Evolutionary conservation across 176 grass and related monocot species (phyloP).

Genomic region (Oropetium thomaeum): DNA sequence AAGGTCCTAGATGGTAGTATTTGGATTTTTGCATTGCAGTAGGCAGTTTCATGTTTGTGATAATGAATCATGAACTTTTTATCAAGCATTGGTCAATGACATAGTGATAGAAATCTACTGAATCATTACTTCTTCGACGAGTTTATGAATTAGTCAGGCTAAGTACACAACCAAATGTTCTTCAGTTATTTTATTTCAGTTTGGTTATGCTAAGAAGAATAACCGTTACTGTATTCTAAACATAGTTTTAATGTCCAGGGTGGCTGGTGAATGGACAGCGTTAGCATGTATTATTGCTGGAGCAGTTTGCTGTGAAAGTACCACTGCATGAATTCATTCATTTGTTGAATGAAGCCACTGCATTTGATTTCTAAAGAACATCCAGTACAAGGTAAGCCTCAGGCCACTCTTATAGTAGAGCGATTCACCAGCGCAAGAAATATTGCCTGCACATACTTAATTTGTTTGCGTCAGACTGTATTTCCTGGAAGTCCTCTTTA

Average conservation of each 20-base stretch:
- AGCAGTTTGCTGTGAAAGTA: conserved; percentile 2
- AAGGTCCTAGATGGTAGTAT: not conserved
- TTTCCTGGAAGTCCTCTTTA: not conserved
- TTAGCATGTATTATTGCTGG: not conserved
- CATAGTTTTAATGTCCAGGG: conserved; percentile 5
- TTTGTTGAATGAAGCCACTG: not conserved
- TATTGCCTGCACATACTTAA: not conserved
- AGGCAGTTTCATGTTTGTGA: not conserved
- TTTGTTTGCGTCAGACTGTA: not conserved
- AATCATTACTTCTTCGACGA: not conserved
- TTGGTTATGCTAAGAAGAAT: conserved; percentile 2
- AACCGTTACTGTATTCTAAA: conserved; percentile 5
- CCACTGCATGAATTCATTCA: conserved; percentile 1
- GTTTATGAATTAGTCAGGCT: not conserved
- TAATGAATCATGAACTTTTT: conserved; percentile 17
- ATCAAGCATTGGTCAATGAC: not conserved
- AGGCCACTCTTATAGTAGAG: not conserved
- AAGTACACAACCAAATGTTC: not conserved
- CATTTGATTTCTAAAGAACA: conserved; percentile 25
- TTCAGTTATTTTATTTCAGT: not conserved
- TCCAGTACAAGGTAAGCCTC: not conserved
- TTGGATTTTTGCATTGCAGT: conserved; percentile 1
- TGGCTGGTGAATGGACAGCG: conserved; percentile 12
- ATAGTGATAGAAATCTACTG: not conserved
- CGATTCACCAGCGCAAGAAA: not conserved